A percentile compares a stretch with the other conserved stretches of the same genome.
These are phyloP conservation scores for Microthlaspi erraticum DNA, from an alignment of 345 rosid genomes.

Conservation along the genomic window DNA sequence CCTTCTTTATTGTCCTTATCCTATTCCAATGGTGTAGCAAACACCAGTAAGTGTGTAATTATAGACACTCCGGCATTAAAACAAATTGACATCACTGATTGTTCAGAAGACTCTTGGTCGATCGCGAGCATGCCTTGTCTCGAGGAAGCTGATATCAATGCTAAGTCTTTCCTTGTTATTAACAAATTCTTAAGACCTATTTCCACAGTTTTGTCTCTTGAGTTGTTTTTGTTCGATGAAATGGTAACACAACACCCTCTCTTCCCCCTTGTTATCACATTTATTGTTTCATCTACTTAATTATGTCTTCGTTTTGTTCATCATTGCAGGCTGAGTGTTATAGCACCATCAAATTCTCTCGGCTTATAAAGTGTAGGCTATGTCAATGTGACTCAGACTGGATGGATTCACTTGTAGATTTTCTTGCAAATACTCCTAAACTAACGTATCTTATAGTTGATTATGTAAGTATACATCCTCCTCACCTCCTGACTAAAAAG, in stretches of 20 bases:
- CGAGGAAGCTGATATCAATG: not conserved
- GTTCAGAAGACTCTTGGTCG: too few relatives aligned
- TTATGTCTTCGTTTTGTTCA: not conserved
- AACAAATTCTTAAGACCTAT: not conserved
- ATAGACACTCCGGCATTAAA: too few relatives aligned
- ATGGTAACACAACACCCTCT: not conserved
- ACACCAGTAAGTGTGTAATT: too few relatives aligned
- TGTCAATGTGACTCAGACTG: not conserved
- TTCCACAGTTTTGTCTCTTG: not conserved
- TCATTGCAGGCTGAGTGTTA: not conserved
- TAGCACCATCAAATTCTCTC: conserved; percentile 1
- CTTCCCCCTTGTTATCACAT: not conserved
- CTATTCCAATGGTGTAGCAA: not conserved
- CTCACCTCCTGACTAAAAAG: not conserved
- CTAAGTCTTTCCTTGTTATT: not conserved
- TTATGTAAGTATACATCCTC: too few relatives aligned
- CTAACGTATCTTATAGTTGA: conserved; percentile 1
- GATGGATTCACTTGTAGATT: not conserved
- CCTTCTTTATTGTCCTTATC: not conserved
- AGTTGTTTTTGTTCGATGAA: not conserved
- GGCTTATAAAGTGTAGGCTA: not conserved
- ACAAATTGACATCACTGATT: too few relatives aligned
- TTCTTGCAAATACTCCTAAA: not conserved
- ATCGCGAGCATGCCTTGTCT: not conserved
- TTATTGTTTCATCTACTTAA: not conserved